Conservation (phyloP, 768 basidiomycete genomes). For the Chlorophyllum brunneum region DNA sequence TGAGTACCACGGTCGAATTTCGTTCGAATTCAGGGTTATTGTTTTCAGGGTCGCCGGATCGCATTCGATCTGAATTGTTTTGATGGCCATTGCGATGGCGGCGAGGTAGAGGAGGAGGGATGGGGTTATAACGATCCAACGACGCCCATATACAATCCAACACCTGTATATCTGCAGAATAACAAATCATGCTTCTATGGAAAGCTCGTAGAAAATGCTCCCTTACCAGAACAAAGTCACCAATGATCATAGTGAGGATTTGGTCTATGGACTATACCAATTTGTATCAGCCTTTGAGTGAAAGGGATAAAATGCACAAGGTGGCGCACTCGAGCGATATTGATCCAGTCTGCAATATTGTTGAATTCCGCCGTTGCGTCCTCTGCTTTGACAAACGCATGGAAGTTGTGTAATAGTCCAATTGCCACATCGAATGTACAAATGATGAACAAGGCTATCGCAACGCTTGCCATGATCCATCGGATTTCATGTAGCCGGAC, state of each 20-base stretch:
- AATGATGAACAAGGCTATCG: neutral
- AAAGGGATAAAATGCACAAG: neutral
- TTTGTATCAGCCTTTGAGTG: neutral
- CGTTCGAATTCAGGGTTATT: neutral
- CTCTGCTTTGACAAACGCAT: neutral
- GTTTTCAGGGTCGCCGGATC: neutral
- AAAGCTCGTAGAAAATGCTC: neutral
- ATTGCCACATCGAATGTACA: conserved; percentile 1
- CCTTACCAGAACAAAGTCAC: conserved; percentile 6
- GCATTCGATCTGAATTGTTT: neutral
- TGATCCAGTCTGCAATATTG: conserved; percentile 4
- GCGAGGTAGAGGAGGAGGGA: neutral
- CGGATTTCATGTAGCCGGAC: conserved; percentile 1
- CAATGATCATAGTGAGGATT: neutral
- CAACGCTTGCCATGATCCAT: neutral
- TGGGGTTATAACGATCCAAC: neutral
- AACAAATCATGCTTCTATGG: neutral
- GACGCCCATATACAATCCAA: conserved; percentile 6
- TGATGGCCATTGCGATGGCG: neutral
- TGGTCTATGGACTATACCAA: neutral
- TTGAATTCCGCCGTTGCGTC: neutral
- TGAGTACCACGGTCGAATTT: neutral
- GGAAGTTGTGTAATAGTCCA: conserved; percentile 1
- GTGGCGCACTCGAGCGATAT: neutral
- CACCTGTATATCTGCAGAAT: neutral